Conservation (phyloP, 1,284 basidiomycete species). For the Leccinum solheimii region DNA sequence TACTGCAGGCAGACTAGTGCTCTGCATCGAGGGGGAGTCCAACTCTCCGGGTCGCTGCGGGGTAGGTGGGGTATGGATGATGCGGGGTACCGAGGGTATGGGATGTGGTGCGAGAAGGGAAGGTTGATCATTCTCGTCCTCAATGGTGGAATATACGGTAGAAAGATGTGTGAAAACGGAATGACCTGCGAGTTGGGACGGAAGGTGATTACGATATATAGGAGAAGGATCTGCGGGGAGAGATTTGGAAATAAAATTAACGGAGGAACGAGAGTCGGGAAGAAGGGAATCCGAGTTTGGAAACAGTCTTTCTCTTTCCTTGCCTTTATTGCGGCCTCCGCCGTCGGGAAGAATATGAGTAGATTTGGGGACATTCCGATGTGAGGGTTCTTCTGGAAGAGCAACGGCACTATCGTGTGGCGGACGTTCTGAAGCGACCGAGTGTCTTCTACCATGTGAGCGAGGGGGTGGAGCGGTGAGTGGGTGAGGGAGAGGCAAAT, state of each 20-base stretch:
- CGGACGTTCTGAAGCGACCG: constrained; percentile 31
- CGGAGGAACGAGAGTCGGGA: constrained; percentile 9
- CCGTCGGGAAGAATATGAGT: constrained; percentile 14
- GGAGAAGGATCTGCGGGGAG: constrained; percentile 19
- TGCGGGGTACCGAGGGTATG: constrained; percentile 32
- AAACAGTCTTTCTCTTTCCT: constrained; percentile 23
- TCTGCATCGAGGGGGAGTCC: constrained; percentile 6
- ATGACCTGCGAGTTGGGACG: constrained; percentile 12
- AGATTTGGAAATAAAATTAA: constrained; percentile 23
- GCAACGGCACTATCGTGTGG: constrained; percentile 37
- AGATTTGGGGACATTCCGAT: constrained; percentile 15
- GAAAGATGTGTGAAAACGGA: constrained; percentile 16
- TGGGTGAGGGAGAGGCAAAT: constrained; percentile 28
- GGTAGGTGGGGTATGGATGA: constrained; percentile 47
- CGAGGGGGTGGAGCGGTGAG: constrained; percentile 12
- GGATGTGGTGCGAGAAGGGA: constrained; percentile 16
- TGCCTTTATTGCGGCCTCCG: constrained; percentile 29
- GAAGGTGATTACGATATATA: constrained; percentile 15
- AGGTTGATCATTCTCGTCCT: constrained; percentile 23
- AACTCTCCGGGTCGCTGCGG: constrained; percentile 35
- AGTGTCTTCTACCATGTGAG: constrained; percentile 32
- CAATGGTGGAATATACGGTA: constrained; percentile 30
- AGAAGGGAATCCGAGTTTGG: constrained; percentile 2
- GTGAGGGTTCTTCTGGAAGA: constrained; percentile 31
- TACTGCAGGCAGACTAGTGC: constrained; percentile 10